Evolutionary conservation across 2,329 filamentous ascomycete genomes (phyloP), one percentile per base, ranked within the genome.

Genomic region (Pseudomassariella vexata): DNA sequence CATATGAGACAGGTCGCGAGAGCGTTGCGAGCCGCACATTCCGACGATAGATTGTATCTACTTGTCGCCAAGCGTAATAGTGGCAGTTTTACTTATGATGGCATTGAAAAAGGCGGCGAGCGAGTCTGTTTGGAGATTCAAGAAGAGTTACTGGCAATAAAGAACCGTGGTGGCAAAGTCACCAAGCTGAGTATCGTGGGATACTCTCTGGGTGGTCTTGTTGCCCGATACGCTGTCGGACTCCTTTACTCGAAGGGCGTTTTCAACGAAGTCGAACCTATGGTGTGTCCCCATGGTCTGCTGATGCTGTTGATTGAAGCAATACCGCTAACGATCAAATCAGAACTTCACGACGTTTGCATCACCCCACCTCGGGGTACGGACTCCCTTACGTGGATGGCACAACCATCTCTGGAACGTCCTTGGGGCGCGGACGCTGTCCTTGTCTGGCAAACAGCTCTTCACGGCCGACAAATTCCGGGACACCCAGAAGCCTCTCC

Each of bases 271-370:
- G 69, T 96, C 17, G 72, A 87, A 52, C 90, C 90, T 43, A 75
- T 90, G 59, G 79, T 83, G 64, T 28, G 63, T 45, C 24, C 18
- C 7, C 15, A 23, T 21, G n/a, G n/a, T n/a, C n/a, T n/a, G n/a
- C n/a, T n/a, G 18, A 14, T 18, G 11, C 18, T 15, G 19, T 7
- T 18, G 6, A 10, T n/a, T 10, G 11, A 9, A 22, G 28, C 6
- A 17, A 10, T 27, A 6, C n/a, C 5, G 14, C 41, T 48, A 29
- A 49, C 35, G 18, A 27, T n/a, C 9, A 20, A 5, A 15, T 7
- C 40, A 82, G 74, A 95, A 94, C 66, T 95, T 96, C 59, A 86
- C 83, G 3, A 95, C 89, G 1, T 95, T 96, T 59, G 90, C 85
- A 5, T 82, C 84, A 19, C 90, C 85, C 16, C 85, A 89, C 58